Base-by-base conservation (phyloP, 805 yeast genomes). In the Metschnikowia similis region DNA sequence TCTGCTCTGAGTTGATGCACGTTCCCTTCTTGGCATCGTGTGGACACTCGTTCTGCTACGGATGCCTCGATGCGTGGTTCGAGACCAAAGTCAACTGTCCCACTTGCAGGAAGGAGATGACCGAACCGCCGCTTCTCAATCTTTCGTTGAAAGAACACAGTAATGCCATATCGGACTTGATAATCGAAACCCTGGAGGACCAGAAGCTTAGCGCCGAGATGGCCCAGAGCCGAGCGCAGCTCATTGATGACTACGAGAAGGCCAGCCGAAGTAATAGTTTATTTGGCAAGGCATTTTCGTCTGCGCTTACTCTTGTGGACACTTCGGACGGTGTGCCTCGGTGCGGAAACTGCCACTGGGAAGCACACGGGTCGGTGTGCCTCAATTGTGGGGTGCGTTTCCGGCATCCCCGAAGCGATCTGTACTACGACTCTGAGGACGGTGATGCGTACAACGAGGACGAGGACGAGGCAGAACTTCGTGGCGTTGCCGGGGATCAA, bases 341-440 rank as follows among this genome's bases (percentile, higher is more conserved):
- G 48, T 87, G 94, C 60, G 80, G 86, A 7, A 77, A 80, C 49
- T 87, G 94, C 62, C 89, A 83, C 59, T 87, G 92, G 92, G 92
- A 87, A 58, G 82, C 85, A 0, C 80, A 80, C 52, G 89, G 87
- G 0, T 67, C 75, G 3, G 71, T 66, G n/a, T 87, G 94, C 59
- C 73, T 80, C 6, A 85, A 86, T 58, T 87, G 94, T 64, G 85
- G 85, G 4, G 67, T 80, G 50, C 62, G 81, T 31, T 75, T 85
- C 53, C 59, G 74, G 26, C 54, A 60, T 7, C 63, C 72, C 1
- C 61, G 62, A 17, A 64, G 65, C 29, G 66, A 67, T 26, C 69
- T 59, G 32, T 64, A 63, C 40, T 64, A 65, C 43, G 75, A 72
- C 37, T 67, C 70, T 7, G 72, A 66, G 5, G 74, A 70, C 29